Conservation (phyloP, 2,329 filamentous ascomycete species). For the Clonostachys byssicola region DNA sequence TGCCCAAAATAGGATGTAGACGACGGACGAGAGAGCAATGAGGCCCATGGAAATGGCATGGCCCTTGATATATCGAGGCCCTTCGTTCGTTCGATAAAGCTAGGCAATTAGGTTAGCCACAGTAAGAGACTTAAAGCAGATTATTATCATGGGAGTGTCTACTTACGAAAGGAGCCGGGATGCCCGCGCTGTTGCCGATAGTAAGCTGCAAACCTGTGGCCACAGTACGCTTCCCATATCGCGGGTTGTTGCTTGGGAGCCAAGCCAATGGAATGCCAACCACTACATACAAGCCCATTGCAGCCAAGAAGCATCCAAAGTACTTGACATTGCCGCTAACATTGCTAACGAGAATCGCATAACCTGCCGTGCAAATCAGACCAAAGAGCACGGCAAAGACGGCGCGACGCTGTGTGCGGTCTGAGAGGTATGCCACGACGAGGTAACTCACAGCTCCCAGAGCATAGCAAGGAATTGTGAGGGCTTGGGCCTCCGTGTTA, state of each 20-base stretch:
- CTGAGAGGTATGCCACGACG: slow-evolving; percentile 50
- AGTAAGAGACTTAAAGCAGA: neutral
- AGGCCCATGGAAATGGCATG: slow-evolving; percentile 44
- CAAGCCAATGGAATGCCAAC: slow-evolving; percentile 29
- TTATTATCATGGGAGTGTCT: neutral
- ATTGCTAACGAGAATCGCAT: slow-evolving; percentile 54
- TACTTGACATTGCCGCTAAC: slow-evolving; percentile 52
- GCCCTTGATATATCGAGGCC: slow-evolving; percentile 40
- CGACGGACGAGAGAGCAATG: slow-evolving; percentile 34
- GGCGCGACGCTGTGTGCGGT: slow-evolving; percentile 51
- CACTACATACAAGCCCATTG: slow-evolving; percentile 52
- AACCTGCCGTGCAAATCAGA: slow-evolving; percentile 46
- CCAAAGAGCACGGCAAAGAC: slow-evolving; percentile 49
- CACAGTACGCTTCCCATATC: slow-evolving; percentile 61
- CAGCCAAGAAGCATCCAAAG: slow-evolving; percentile 58
- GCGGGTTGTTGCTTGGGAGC: slow-evolving; percentile 53
- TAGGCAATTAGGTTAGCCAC: slow-evolving; percentile 5
- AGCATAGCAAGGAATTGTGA: slow-evolving; percentile 64
- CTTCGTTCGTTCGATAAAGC: slow-evolving; percentile 23
- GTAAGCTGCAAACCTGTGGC: slow-evolving; percentile 59
- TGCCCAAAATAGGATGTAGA: slow-evolving; percentile 31
- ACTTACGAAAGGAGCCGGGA: slow-evolving; percentile 53
- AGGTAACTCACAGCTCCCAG: slow-evolving; percentile 59
- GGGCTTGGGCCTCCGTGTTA: slow-evolving; percentile 47
- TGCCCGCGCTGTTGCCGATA: slow-evolving; percentile 58